Evolutionary conservation across 192 early-diverging fungal genomes (phyloP).

Genomic region (Backusella australiensis): DNA sequence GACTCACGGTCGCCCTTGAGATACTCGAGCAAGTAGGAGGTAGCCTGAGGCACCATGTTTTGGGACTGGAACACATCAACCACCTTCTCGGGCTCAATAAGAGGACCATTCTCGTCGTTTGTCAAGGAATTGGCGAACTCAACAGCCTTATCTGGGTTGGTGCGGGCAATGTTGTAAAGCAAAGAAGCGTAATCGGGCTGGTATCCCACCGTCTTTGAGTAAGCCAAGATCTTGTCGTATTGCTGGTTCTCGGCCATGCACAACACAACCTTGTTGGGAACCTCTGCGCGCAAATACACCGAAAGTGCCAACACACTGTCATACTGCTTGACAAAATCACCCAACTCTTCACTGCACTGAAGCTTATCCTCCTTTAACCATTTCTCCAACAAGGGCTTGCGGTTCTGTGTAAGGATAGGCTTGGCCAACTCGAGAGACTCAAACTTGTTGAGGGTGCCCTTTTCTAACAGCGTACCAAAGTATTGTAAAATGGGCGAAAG

Average conservation of each 20-base stretch:
- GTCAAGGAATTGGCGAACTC: slow-evolving; percentile 90
- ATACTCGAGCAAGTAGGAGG: slow-evolving; percentile 94
- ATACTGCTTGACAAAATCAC: slow-evolving; percentile 92
- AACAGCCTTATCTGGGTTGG: slow-evolving; percentile 89
- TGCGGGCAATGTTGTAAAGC: slow-evolving; percentile 87
- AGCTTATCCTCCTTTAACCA: slow-evolving; percentile 99
- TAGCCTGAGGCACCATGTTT: slow-evolving; percentile 96
- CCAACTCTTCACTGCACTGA: slow-evolving; percentile 96
- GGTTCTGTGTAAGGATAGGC: slow-evolving; percentile 85
- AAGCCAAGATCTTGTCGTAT: slow-evolving; percentile 94
- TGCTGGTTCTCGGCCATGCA: slow-evolving; percentile 97
- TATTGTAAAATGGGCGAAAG: slow-evolving; percentile 94
- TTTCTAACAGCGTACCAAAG: slow-evolving; percentile 94
- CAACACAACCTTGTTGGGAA: slow-evolving; percentile 89
- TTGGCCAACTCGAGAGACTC: slow-evolving; percentile 93
- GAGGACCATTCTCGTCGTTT: slow-evolving; percentile 79
- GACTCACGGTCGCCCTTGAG: slow-evolving; percentile 91
- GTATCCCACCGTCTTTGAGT: slow-evolving; percentile 93
- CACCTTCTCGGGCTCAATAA: slow-evolving; percentile 84
- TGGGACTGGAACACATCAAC: slow-evolving; percentile 91
- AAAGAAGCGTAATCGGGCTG: slow-evolving; percentile 91
- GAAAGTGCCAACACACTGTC: slow-evolving; percentile 91
- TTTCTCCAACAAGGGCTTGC: slow-evolving; percentile 93
- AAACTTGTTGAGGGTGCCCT: slow-evolving; percentile 90
- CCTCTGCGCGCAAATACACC: slow-evolving; percentile 92